A percentile compares a stretch with the other conserved stretches of the same genome.
Evolutionary conservation across 176 grass and related monocot species (phyloP).

Genomic region (Pharus latifolius): DNA sequence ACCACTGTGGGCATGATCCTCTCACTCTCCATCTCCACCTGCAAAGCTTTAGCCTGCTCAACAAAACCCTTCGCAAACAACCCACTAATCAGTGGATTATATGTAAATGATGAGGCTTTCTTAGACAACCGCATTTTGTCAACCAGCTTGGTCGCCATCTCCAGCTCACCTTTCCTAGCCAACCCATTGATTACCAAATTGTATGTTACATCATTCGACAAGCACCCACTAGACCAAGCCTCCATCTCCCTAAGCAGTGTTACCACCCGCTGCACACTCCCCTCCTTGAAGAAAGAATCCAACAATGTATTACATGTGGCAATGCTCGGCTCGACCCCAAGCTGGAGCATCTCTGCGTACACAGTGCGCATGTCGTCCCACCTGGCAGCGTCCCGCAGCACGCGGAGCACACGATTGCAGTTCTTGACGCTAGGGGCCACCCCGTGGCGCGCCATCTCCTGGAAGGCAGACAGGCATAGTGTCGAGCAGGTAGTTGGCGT

Average conservation of each 20-base stretch:
- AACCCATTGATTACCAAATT: conserved; percentile 52
- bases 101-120: conserved; percentile 34
- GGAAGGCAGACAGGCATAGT: conserved; percentile 33
- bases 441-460: conserved; percentile 26
- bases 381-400: conserved; percentile 16
- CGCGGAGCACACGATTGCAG: conserved; percentile 39
- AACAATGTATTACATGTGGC: conserved; percentile 52
- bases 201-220: conserved; percentile 45
- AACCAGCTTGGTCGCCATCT: conserved; percentile 38
- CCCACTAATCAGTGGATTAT: conserved; percentile 47
- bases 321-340: conserved; percentile 38
- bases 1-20: conserved; percentile 26
- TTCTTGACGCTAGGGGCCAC: conserved; percentile 35
- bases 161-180: conserved; percentile 33
- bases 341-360: conserved; percentile 21
- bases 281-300: conserved; percentile 56
- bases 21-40: conserved; percentile 32
- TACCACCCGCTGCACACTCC: conserved; percentile 28
- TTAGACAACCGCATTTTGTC: conserved; percentile 29
- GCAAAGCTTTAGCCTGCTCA: conserved; percentile 21
- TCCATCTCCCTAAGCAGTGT: conserved; percentile 47
- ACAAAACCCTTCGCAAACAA: conserved; percentile 35
- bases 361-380: conserved; percentile 28
- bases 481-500: conserved; percentile 36
- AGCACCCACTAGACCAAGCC: background rate